Evolutionary conservation across 257 asterid species (phyloP), one percentile per base, ranked within the genome.

Genomic region (Solanum lycopersicoides): DNA sequence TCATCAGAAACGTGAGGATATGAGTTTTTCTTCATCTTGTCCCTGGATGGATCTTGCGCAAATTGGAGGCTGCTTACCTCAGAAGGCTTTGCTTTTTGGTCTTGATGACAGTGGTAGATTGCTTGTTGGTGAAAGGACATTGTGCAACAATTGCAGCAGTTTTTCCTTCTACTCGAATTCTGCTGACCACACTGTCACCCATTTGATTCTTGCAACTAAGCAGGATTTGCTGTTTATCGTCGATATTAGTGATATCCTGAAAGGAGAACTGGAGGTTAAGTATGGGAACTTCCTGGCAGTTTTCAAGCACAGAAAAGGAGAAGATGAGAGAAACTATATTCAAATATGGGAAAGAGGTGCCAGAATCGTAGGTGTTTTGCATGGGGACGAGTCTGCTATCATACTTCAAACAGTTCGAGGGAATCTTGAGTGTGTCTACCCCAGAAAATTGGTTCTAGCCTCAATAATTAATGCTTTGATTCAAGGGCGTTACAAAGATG

Each of bases 321-420:
- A 91, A 56, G 92, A 92, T 65, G 94, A 93, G 53, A 92, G 86
- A 92, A 86, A 63, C 89, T 95, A 86, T 87, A 90, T 96, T 86
- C 93, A 92, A 83, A 83, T 96, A 56, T 97, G 99, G 99, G 98
- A 97, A 89, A 95, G 91, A 88, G 99, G 99, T 73, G 94, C 99
- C 37, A 94, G 88, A 75, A 89, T 97, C 86, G 90, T 91, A 35
- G 96, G 99, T 73, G 98, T 94, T 87, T 90, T 97, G 91, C 98
- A 97, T 69, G 98, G 98, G 87, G 99, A 97, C 74, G 99, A 95
- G 88, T 97, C 99, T 90, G 98, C 98, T 82, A 92, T 97, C 89
- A 91, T 97, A 87, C 88, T 97, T 68, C 99, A 96, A 89, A 92
- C 99, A 72, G 83, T 91, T 89, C 94, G 99, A 80, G 99, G 99